These are phyloP conservation scores for Podaxis mareebaensis DNA, from an alignment of 768 basidiomycete genomes.

Conservation along the genomic window DNA sequence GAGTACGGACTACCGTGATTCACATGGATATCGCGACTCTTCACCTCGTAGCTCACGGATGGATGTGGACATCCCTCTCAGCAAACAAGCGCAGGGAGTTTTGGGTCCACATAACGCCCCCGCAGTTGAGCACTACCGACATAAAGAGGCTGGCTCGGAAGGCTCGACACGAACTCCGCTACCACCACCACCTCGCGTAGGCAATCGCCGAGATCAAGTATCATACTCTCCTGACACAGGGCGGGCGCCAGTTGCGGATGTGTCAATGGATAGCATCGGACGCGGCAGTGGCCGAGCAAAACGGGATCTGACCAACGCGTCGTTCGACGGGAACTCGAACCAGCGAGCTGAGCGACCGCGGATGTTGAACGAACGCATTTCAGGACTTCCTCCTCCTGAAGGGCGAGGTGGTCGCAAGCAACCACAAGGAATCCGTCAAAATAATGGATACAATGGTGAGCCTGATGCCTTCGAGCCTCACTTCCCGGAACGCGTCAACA, in stretches of 20 bases:
- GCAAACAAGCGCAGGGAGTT: neutral
- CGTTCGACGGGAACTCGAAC: neutral
- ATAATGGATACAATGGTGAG: slow-evolving; percentile 14
- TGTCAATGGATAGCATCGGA: neutral
- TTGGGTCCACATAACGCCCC: neutral
- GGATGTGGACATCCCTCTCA: neutral
- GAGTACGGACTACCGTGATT: neutral
- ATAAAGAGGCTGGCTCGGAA: neutral
- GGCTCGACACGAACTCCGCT: neutral
- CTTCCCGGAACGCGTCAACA: slow-evolving; percentile 11
- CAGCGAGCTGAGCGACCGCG: slow-evolving; percentile 2
- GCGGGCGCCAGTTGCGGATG: neutral
- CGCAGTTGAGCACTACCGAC: slow-evolving; percentile 4
- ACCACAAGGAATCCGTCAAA: slow-evolving; percentile 4
- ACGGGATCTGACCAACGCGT: neutral
- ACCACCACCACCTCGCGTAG: neutral
- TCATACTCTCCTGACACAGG: slow-evolving; percentile 1
- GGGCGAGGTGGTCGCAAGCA: slow-evolving; percentile 8
- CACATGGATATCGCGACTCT: neutral
- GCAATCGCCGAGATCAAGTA: slow-evolving; percentile 5
- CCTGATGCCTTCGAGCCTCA: slow-evolving; percentile 15
- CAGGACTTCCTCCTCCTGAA: slow-evolving; percentile 1
- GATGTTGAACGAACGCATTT: slow-evolving; percentile 9
- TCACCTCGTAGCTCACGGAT: slow-evolving; percentile 1
- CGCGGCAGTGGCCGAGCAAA: slow-evolving; percentile 1